Conservation (phyloP, 148 eudicot species). For the Camellia japonica region DNA sequence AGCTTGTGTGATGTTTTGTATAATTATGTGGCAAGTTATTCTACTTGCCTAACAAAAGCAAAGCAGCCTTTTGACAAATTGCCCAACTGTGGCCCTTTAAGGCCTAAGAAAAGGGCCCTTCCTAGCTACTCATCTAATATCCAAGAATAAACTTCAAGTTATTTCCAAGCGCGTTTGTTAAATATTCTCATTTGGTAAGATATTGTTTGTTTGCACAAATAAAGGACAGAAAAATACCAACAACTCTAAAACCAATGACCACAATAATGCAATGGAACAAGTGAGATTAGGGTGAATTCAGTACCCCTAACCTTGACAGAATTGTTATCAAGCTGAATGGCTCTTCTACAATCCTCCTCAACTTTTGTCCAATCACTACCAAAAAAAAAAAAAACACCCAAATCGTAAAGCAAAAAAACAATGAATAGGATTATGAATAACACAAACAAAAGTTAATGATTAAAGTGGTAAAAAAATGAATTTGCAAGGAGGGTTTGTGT, state of each 20-base stretch:
- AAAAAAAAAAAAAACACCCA: constrained; percentile 11
- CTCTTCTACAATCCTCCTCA: constrained; percentile 82
- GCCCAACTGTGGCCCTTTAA: background rate
- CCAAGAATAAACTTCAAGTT: background rate
- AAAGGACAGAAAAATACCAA: background rate
- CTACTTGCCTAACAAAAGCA: background rate
- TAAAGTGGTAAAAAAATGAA: background rate
- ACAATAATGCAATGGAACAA: background rate
- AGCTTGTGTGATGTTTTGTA: background rate
- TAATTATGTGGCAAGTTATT: background rate
- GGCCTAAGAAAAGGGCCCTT: background rate
- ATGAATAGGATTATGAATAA: background rate
- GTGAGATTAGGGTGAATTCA: background rate
- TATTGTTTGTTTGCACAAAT: background rate
- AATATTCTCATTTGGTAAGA: too few relatives aligned
- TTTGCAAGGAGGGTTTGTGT: background rate
- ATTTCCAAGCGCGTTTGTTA: background rate
- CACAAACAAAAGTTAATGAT: background rate
- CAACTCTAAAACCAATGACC: background rate
- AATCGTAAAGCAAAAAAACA: background rate
- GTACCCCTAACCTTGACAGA: constrained; percentile 67
- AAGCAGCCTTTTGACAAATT: background rate
- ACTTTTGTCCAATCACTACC: constrained; percentile 74
- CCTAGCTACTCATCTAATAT: background rate
- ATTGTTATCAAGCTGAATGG: constrained; percentile 65